Base-by-base conservation (phyloP, 83 land plant species). In the Thuja plicata region DNA sequence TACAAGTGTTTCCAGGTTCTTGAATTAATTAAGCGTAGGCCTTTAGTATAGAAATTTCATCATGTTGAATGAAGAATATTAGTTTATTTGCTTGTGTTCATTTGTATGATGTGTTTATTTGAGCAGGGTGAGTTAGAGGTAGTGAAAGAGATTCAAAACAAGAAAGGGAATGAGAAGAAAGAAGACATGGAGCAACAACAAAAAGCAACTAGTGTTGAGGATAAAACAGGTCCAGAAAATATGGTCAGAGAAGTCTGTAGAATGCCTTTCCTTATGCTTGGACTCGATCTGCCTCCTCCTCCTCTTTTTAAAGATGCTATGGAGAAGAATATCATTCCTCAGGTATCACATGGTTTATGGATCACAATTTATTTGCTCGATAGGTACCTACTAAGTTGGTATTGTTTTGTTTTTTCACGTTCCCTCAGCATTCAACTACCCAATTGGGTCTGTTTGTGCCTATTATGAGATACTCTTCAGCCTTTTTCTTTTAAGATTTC, bases 271-370 rank as follows among this genome's bases (percentile, higher is more conserved):
- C 91, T 98, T 74, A 98, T 98, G 99, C 98, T 98, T 92, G 99
- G 99, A 7, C 94, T 98, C 88, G 99, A 98, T 88, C 92, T 98
- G 88, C 99, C 99, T 8, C 96, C 99, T 3, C 99, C 99, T 32
- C 99, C 99, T 46, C 98, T 98, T 76, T 98, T 98, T 87, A 94
- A 96, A 90, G 99, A 98, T 92, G 98, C 95, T 38, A 96, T 98
- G 99, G 99, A 98, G 93, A 98, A 98, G 86, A 98, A 98, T 88
- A 98, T 98, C 55, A 98, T 98, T 77, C 99, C 99, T 8, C 99
- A 98, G 99, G 99, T 98, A 85, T 77, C 78, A 17, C 24, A 30
- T 84, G 1, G 60, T 30, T 57, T 55, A 34, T n/a, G 10, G 21
- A 45, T 27, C 50, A 45, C 27, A 46, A 41, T 82, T 82, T 62